Evolutionary conservation across 495 filamentous ascomycete species (phyloP).

Genomic region (Cercophora newfieldiana): DNA sequence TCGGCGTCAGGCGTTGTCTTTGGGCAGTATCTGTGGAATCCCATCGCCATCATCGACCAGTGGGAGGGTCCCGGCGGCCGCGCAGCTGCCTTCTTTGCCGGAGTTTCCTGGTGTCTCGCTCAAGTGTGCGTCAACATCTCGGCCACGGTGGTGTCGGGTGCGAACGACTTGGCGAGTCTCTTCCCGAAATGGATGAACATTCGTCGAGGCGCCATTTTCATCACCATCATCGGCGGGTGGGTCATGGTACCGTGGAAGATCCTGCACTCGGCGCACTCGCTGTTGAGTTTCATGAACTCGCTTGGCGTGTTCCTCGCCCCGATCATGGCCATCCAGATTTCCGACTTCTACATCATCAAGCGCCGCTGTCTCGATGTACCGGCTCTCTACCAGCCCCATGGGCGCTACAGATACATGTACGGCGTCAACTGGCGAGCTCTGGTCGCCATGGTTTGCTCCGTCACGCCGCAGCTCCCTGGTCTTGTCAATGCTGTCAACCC

Average conservation of each 20-base stretch:
- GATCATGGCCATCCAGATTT: slow-evolving; percentile 44
- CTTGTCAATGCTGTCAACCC: slow-evolving; percentile 27
- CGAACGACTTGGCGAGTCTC: slow-evolving; percentile 61
- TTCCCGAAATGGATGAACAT: slow-evolving; percentile 59
- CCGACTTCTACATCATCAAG: slow-evolving; percentile 50
- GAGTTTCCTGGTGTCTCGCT: slow-evolving; percentile 48
- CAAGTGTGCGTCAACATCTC: slow-evolving; percentile 61
- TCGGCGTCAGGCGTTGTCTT: slow-evolving; percentile 49
- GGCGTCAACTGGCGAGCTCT: slow-evolving; percentile 43
- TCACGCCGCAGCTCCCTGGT: slow-evolving; percentile 37
- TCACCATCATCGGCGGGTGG: slow-evolving; percentile 55
- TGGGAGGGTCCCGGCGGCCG: slow-evolving; percentile 48
- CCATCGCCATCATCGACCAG: slow-evolving; percentile 48
- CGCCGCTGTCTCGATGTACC: slow-evolving; percentile 43
- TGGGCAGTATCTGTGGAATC: slow-evolving; percentile 56
- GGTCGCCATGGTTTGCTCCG: slow-evolving; percentile 34
- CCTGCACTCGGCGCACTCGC: slow-evolving; percentile 52
- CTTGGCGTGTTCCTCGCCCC: slow-evolving; percentile 43
- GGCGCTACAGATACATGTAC: slow-evolving; percentile 28
- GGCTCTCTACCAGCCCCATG: slow-evolving; percentile 32
- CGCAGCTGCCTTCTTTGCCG: slow-evolving; percentile 54
- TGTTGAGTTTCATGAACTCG: slow-evolving; percentile 56
- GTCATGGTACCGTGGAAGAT: slow-evolving; percentile 63
- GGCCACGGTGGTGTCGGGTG: slow-evolving; percentile 62
- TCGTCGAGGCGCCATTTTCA: slow-evolving; percentile 59